Evolutionary conservation across 1,284 basidiomycete genomes (phyloP), one percentile per base, ranked within the genome.

Genomic region (Crepidotus sp.): DNA sequence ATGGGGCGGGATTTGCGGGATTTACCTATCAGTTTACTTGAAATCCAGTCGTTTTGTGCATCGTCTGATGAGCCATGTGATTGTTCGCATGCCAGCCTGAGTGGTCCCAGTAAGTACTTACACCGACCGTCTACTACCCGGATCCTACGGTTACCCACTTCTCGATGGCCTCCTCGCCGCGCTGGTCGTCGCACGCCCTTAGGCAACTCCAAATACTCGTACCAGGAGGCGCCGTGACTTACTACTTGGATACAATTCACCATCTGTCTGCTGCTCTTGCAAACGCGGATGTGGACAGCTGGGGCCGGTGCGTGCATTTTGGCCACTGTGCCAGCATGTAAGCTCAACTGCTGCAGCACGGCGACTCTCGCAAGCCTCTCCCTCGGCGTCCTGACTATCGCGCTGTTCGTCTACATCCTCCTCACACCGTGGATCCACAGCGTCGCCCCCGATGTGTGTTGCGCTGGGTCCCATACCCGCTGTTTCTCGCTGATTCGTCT

Each of bases 391-490:
- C 60, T 75, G 19, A 85, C 83, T 8, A 58, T 87, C 41, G 57
- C 64, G 1, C 62, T 87, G n/a, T 86, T 87, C 61, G 59, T 85
- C 42, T 87, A 84, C 53, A 70, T 87, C 26, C 60, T 87, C 9
- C 58, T 80, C 34, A 64, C 79, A 21, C 82, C 80, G 22, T 70
- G 77, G 65, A 63, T 81, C 18, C 70, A 71, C 46, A 82, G 80
- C 7, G 67, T 74, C 40, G 72, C 77, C 48, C 78, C 80, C 33
- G 72, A 87, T 54, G 84, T 87, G 60, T 52, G 79, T 68, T 21
- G 9, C 14, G 30, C 24, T 27, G n/a, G n/a, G 15, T 40, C 31
- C 18, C 6, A 3, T 14, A 21, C 10, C 26, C 31, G n/a, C n/a
- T n/a, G n/a, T n/a, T 25, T 36, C 42, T 34, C 15, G 30, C 15